A percentile compares a stretch with the other conserved stretches of the same genome.
Conservation (phyloP, 1,284 basidiomycete genomes). For the Trametes polyzona region DNA sequence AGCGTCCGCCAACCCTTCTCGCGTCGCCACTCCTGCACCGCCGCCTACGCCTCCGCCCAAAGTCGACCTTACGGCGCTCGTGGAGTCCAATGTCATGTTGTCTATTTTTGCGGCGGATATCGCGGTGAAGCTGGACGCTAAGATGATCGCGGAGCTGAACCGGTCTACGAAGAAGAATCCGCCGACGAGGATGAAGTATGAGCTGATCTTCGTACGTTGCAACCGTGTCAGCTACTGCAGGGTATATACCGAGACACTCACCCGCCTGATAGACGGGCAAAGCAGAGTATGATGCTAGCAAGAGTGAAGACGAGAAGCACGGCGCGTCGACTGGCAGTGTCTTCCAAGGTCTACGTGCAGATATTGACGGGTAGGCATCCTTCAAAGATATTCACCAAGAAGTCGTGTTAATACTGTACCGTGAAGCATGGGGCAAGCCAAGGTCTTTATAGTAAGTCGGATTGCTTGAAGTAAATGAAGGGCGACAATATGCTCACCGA, state of each 20-base stretch:
- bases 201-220: constrained; percentile 81
- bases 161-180: constrained; percentile 96
- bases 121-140: constrained; percentile 72
- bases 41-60: constrained; percentile 43
- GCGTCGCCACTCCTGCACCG: constrained; percentile 44
- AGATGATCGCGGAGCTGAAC: constrained; percentile 80
- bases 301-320: constrained; percentile 65
- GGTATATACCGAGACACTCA: not conserved
- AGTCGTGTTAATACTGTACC: constrained; percentile 2
- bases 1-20: constrained; percentile 46
- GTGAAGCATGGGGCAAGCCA: constrained; percentile 61
- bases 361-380: constrained; percentile 70
- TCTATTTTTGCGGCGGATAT: constrained; percentile 86
- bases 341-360: constrained; percentile 86
- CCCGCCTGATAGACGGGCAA: constrained; percentile 72
- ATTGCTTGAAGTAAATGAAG: not conserved
- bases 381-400: not conserved
- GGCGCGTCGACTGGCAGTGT: constrained; percentile 71
- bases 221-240: not conserved
- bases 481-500: constrained; percentile 10
- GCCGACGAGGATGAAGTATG: constrained; percentile 77
- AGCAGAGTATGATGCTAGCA: constrained; percentile 82
- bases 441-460: constrained; percentile 74
- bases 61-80: constrained; percentile 60
- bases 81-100: constrained; percentile 72